Conservation (phyloP, 768 basidiomycete genomes). For the Candolleomyces eurysporus region DNA sequence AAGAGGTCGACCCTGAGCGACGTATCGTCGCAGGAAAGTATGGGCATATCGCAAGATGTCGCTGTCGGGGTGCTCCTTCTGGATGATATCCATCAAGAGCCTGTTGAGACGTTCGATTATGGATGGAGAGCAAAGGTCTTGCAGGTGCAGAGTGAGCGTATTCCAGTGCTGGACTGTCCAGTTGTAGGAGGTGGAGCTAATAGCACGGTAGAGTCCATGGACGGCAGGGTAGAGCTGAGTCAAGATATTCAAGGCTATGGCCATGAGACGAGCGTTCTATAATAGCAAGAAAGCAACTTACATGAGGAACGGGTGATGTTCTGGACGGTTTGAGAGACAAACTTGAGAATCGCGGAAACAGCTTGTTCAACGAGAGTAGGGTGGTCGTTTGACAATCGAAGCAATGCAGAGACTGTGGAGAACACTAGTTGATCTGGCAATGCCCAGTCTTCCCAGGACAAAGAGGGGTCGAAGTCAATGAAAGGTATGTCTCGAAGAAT, state of each 20-base stretch:
- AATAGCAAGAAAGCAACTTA: constrained; percentile 31
- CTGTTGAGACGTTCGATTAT: constrained; percentile 74
- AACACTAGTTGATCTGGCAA: constrained; percentile 83
- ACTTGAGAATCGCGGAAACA: constrained; percentile 57
- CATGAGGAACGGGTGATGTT: constrained; percentile 53
- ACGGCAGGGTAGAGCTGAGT: constrained; percentile 77
- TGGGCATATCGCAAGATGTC: constrained; percentile 59
- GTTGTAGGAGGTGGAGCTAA: constrained; percentile 72
- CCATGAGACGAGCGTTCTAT: not conserved
- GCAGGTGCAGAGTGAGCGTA: constrained; percentile 49
- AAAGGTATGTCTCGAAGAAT: constrained; percentile 70
- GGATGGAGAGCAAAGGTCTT: constrained; percentile 59
- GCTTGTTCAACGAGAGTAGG: constrained; percentile 47
- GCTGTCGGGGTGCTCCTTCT: constrained; percentile 47
- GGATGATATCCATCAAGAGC: constrained; percentile 62
- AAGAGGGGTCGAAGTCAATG: constrained; percentile 73
- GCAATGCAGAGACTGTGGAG: constrained; percentile 72
- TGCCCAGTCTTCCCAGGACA: constrained; percentile 88
- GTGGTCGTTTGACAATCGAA: constrained; percentile 60
- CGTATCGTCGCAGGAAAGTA: constrained; percentile 73
- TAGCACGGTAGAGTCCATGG: constrained; percentile 84
- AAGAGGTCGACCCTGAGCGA: constrained; percentile 70
- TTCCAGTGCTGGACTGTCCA: constrained; percentile 74
- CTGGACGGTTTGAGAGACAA: constrained; percentile 55
- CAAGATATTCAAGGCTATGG: constrained; percentile 64